Evolutionary conservation across 805 yeast species (phyloP).

Genomic region (Metschnikowia lochheadii): DNA sequence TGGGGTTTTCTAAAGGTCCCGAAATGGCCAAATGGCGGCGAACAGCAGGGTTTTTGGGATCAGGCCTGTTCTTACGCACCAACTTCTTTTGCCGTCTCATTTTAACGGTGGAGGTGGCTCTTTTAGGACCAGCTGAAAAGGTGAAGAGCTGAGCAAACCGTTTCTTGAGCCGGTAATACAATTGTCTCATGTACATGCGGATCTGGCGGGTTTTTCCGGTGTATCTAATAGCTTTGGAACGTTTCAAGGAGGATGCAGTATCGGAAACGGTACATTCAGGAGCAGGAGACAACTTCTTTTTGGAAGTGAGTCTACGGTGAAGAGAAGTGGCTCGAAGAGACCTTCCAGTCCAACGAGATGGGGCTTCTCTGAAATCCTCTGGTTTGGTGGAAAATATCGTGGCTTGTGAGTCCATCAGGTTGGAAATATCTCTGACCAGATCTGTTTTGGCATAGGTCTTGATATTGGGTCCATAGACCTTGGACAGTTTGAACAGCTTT

Average conservation of each 20-base stretch:
- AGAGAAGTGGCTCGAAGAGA: neutral
- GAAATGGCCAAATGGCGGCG: constrained; percentile 18
- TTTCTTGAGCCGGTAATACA: constrained; percentile 17
- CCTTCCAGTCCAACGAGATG: neutral
- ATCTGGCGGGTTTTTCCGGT: neutral
- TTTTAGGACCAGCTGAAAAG: constrained; percentile 11
- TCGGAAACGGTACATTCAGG: neutral
- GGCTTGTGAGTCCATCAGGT: constrained; percentile 41
- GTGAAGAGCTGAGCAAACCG: constrained; percentile 13
- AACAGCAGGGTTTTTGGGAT: neutral
- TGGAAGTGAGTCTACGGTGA: neutral
- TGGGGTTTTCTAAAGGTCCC: constrained; percentile 32
- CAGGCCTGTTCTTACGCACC: neutral
- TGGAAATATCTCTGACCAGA: constrained; percentile 27
- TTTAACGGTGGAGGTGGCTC: constrained; percentile 10
- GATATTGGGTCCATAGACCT: neutral
- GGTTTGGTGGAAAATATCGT: constrained; percentile 42
- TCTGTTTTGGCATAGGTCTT: neutral
- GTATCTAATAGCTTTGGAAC: neutral
- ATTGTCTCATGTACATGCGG: neutral
- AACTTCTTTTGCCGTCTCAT: constrained; percentile 1
- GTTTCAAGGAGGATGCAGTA: neutral
- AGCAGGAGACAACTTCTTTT: too few relatives aligned
- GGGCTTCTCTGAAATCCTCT: constrained; percentile 10
- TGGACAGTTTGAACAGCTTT: too few relatives aligned